These are phyloP conservation scores for Raddia distichophylla DNA, from an alignment of 176 grass and related monocot genomes.

Conservation along the genomic window DNA sequence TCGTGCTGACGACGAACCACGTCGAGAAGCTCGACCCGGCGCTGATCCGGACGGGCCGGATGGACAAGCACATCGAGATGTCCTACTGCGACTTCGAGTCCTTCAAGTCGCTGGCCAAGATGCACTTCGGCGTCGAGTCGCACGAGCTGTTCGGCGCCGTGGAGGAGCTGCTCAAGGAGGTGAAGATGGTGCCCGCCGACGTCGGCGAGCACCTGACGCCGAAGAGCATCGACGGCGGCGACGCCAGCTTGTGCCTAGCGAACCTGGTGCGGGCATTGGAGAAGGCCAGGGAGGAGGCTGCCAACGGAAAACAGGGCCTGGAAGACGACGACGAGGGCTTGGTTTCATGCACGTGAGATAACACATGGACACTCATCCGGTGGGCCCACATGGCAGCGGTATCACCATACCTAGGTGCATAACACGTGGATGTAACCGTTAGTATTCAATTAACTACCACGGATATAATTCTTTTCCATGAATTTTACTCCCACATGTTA, in stretches of 20 bases:
- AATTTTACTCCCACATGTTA: too few relatives aligned
- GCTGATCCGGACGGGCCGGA: constrained; percentile 37
- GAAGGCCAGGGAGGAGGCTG: constrained; percentile 22
- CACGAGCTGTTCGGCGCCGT: constrained; percentile 24
- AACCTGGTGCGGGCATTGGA: constrained; percentile 13
- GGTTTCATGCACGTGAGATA: too few relatives aligned
- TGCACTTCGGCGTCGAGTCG: constrained; percentile 25
- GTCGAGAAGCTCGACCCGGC: constrained; percentile 32
- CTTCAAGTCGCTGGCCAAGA: constrained; percentile 39
- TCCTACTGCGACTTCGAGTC: constrained; percentile 47
- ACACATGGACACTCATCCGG: too few relatives aligned
- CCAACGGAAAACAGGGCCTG: too few relatives aligned
- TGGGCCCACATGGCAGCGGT: too few relatives aligned
- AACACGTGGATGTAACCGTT: too few relatives aligned
- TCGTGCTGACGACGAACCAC: constrained; percentile 37
- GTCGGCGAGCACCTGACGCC: constrained; percentile 28
- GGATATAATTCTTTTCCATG: too few relatives aligned
- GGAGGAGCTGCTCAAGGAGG: constrained; percentile 12
- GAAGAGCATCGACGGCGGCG: background rate
- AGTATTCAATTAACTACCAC: too few relatives aligned
- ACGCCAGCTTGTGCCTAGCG: constrained; percentile 7
- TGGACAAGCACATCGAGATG: constrained; percentile 89
- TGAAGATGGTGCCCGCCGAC: constrained; percentile 35
- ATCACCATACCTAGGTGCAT: too few relatives aligned
- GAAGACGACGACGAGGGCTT: too few relatives aligned